A percentile compares a stretch with the other conserved stretches of the same genome.
Conservation (phyloP, 805 yeast species). For the Candida chilensis region DNA sequence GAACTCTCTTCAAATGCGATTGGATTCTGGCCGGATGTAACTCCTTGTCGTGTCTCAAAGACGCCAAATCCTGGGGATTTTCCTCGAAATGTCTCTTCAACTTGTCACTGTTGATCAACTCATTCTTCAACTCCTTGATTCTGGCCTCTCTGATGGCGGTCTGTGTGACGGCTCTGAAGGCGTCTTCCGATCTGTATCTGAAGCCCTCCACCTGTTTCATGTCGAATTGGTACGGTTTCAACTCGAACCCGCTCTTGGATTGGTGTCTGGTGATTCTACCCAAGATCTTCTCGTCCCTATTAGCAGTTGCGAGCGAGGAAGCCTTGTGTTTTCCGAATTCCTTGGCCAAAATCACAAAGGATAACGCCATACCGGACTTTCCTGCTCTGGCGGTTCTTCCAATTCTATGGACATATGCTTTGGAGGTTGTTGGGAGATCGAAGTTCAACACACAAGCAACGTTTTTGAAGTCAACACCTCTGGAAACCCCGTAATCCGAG, state of each 20-base stretch:
- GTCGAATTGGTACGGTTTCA: constrained; percentile 86
- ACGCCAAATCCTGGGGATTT: constrained; percentile 87
- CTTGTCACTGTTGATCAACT: constrained; percentile 80
- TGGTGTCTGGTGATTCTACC: constrained; percentile 72
- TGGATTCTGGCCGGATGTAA: constrained; percentile 77
- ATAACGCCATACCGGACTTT: constrained; percentile 87
- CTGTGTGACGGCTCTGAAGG: constrained; percentile 88
- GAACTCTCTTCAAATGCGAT: constrained; percentile 82
- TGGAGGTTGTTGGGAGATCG: constrained; percentile 85
- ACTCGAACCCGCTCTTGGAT: constrained; percentile 57
- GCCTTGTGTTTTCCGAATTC: constrained; percentile 86
- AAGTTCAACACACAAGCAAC: constrained; percentile 96
- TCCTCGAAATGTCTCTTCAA: constrained; percentile 93
- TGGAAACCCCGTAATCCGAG: constrained; percentile 84
- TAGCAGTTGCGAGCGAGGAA: constrained; percentile 62
- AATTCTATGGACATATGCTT: constrained; percentile 84
- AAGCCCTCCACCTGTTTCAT: constrained; percentile 89
- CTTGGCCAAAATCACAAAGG: constrained; percentile 78
- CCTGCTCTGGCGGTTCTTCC: constrained; percentile 99
- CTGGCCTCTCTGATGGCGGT: constrained; percentile 91
- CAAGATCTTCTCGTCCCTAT: constrained; percentile 80
- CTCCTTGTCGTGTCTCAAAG: constrained; percentile 87
- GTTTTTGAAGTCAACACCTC: constrained; percentile 94
- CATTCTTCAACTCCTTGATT: constrained; percentile 78
- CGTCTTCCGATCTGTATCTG: constrained; percentile 95